Conservation (phyloP, 768 basidiomycete species). For the Cyclocybe cylindracea region DNA sequence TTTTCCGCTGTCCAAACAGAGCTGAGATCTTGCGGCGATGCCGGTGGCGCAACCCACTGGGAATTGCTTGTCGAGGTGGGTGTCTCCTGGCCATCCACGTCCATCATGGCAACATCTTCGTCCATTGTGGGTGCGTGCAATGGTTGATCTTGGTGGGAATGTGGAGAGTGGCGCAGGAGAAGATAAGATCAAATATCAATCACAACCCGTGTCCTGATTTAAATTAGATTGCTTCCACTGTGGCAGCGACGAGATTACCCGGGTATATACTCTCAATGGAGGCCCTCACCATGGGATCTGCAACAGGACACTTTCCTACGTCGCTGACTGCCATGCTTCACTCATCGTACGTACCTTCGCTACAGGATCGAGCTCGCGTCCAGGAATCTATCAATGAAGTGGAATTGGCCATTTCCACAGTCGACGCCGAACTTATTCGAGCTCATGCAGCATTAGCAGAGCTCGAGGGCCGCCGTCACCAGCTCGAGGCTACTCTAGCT, state of each 20-base stretch:
- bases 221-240: too few relatives aligned
- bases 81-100: constrained; percentile 6
- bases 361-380: constrained; percentile 11
- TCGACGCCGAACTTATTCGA: constrained; percentile 16
- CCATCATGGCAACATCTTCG: constrained; percentile 12
- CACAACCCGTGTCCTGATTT: too few relatives aligned
- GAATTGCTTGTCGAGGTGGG: constrained; percentile 4
- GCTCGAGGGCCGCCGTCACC: constrained; percentile 10
- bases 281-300: too few relatives aligned
- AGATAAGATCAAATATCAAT: too few relatives aligned
- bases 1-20: constrained; percentile 24
- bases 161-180: too few relatives aligned
- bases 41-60: constrained; percentile 17
- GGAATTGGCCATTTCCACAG: not conserved
- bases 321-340: constrained; percentile 3
- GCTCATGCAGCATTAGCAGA: constrained; percentile 10
- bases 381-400: constrained; percentile 9
- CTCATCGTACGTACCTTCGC: constrained; percentile 17
- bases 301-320: too few relatives aligned
- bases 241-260: too few relatives aligned
- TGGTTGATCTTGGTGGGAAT: too few relatives aligned
- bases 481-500: constrained; percentile 5
- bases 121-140: not conserved
- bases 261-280: too few relatives aligned
- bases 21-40: constrained; percentile 12